A percentile compares a stretch with the other conserved stretches of the same genome.
phyloP scores from a whole-genome alignment of 176 grass and related monocot genomes.

The Luzula sylvatica region DNA sequence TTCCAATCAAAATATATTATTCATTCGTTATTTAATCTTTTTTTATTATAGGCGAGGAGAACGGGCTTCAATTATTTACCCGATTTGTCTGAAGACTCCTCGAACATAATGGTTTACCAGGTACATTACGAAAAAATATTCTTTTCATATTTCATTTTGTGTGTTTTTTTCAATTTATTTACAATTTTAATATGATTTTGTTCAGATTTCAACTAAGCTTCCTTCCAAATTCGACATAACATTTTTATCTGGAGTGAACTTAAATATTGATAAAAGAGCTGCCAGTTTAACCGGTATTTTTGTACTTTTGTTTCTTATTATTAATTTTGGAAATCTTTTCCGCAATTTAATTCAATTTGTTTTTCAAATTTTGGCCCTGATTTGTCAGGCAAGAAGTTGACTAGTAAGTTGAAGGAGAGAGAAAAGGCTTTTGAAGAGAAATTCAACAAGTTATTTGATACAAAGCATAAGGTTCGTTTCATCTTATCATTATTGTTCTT shows the following conservation, averaged over 20 bases:
- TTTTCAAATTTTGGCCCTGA: slow-evolving; percentile 15
- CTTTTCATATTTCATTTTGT: background rate
- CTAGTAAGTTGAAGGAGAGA: slow-evolving; percentile 39
- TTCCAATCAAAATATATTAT: slow-evolving; percentile 19
- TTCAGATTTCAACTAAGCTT: slow-evolving; percentile 49
- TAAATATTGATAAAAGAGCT: slow-evolving; percentile 44
- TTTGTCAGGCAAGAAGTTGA: slow-evolving; percentile 56
- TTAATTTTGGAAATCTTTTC: background rate
- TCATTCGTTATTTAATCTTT: slow-evolving; percentile 6
- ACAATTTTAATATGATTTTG: slow-evolving; percentile 20
- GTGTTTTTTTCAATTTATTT: slow-evolving; percentile 14
- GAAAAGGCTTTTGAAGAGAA: slow-evolving; percentile 61
- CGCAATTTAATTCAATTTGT: slow-evolving; percentile 6
- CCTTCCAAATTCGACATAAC: slow-evolving; percentile 69
- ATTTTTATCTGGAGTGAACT: slow-evolving; percentile 61
- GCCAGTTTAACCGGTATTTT: slow-evolving; percentile 65
- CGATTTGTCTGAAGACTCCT: slow-evolving; percentile 61
- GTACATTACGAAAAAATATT: slow-evolving; percentile 24
- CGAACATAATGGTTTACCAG: slow-evolving; percentile 86
- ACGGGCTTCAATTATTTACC: slow-evolving; percentile 59
- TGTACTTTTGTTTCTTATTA: slow-evolving; percentile 6
- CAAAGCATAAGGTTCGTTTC: slow-evolving; percentile 60
- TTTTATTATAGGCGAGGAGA: slow-evolving; percentile 63
- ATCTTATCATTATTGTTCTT: too few species aligned
- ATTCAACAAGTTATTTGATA: slow-evolving; percentile 47